Base-by-base conservation (phyloP, 345 rosid genomes). In the Syzygium oleosum region DNA sequence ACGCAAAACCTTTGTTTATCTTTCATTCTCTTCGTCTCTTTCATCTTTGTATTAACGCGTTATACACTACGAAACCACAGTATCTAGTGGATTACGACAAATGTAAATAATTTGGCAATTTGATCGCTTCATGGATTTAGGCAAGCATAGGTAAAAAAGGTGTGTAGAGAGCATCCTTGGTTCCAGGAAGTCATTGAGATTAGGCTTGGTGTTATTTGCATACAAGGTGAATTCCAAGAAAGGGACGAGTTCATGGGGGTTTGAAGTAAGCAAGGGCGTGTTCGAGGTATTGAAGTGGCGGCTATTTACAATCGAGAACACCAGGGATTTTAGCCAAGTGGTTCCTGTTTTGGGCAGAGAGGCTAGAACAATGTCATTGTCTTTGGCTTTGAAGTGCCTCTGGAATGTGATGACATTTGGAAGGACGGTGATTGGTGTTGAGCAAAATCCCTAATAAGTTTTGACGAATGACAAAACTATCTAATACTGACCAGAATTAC, bases 311-410 rank as follows among this genome's bases (percentile, higher is more conserved):
- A 85, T 86, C 7, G 90, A 43, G 49, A 88, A 89, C 1, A 51
- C 25, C 6, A 90, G 52, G 17, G 92, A 90, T 52, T 92, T 89
- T 6, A 90, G 83, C 93, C 93, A 90, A 0, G 93, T 87, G 5
- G 90, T 91, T 41, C 92, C 89, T 9, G 91, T 86, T 55, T 92
- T 92, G 5, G 92, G 91, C 5, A 53, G 12, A 22, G 90, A 54
- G n/a, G 87, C 88, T 2, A 92, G 5, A 23, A 88, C 19, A 38
- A 91, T 87, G 83, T 92, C 92, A 10, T 51, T 63, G 49, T 87
- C 87, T 23, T 4, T 65, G 6, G 90, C 89, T 51, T 46, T 59
- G 80, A 91, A 92, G 41, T 91, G 88, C 2, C 41, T 87, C 5
- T 89, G 90, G 63, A 91, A 90, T 52, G 88, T 77, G 61, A 83